Conservation (phyloP, 306 rosid genomes). For the Gillenia trifoliata region DNA sequence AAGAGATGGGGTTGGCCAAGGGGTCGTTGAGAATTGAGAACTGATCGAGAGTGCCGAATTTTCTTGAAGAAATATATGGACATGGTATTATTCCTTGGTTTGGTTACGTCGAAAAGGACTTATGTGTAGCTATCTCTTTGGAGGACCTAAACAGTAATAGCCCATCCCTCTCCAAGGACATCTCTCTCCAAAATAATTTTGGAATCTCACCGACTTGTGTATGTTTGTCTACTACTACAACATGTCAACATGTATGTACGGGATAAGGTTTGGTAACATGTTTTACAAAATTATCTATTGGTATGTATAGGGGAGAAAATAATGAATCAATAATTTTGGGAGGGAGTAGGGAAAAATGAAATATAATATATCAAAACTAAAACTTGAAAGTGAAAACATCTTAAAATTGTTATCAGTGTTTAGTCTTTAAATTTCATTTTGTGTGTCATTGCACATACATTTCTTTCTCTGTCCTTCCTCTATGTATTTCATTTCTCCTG, state of each 20-base stretch:
- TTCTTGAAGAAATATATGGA: not conserved
- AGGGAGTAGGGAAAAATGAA: not conserved
- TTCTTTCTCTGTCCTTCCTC: not conserved
- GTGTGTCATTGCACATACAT: not conserved
- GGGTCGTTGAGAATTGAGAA: no score
- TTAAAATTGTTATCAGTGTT: not conserved
- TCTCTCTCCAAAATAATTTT: slow-evolving; percentile 12
- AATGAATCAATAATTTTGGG: not conserved
- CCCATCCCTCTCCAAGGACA: not conserved
- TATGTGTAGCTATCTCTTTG: not conserved
- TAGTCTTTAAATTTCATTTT: no score
- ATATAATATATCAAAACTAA: no score
- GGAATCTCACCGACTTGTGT: not conserved
- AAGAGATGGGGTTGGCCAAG: not conserved
- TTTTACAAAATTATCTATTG: not conserved
- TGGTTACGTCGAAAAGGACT: not conserved
- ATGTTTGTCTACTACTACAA: not conserved
- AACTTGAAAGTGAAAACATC: no score
- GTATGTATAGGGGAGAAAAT: no score
- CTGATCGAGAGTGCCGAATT: not conserved
- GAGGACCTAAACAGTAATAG: not conserved
- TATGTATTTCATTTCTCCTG: no score
- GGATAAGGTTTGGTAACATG: not conserved
- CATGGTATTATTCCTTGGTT: not conserved
- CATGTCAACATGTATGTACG: not conserved